Evolutionary conservation across 495 filamentous ascomycete genomes (phyloP).

Genomic region (Penicillium arizonense): DNA sequence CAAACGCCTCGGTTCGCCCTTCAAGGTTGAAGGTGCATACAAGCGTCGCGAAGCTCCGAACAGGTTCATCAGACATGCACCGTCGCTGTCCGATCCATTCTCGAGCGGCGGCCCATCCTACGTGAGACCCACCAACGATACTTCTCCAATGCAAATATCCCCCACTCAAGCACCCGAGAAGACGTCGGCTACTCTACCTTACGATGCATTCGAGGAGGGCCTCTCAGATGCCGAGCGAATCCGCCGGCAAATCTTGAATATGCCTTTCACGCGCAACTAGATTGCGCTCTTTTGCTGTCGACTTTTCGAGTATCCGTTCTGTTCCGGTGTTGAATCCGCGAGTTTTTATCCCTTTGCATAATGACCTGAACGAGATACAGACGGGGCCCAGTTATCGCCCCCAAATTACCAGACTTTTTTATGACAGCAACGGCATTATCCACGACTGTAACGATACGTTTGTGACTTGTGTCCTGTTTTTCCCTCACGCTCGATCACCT

Average conservation of each 20-base stretch:
- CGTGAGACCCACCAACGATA: conserved; percentile 1
- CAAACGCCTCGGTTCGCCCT: conserved; percentile 53
- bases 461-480: background rate
- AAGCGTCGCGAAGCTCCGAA: conserved; percentile 28
- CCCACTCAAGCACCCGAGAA: conserved; percentile 18
- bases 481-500: conserved; percentile 3
- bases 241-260: conserved; percentile 44
- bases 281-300: conserved; percentile 14
- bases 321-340: conserved; percentile 19
- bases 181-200: conserved; percentile 21
- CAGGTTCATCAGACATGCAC: conserved; percentile 34
- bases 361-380: conserved; percentile 34
- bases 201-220: conserved; percentile 39
- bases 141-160: conserved; percentile 19
- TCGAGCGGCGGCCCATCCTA: conserved; percentile 25
- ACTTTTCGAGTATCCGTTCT: conserved; percentile 10
- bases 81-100: conserved; percentile 45
- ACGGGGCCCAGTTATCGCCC: conserved; percentile 8
- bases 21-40: conserved; percentile 35
- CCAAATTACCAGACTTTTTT: conserved; percentile 20
- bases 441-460: conserved; percentile 40
- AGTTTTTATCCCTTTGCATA: conserved; percentile 22
- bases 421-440: conserved; percentile 41
- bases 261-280: conserved; percentile 36
- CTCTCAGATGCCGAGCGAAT: conserved; percentile 50